Base-by-base conservation (phyloP, 1,284 basidiomycete genomes). In the Trametes pubescens region DNA sequence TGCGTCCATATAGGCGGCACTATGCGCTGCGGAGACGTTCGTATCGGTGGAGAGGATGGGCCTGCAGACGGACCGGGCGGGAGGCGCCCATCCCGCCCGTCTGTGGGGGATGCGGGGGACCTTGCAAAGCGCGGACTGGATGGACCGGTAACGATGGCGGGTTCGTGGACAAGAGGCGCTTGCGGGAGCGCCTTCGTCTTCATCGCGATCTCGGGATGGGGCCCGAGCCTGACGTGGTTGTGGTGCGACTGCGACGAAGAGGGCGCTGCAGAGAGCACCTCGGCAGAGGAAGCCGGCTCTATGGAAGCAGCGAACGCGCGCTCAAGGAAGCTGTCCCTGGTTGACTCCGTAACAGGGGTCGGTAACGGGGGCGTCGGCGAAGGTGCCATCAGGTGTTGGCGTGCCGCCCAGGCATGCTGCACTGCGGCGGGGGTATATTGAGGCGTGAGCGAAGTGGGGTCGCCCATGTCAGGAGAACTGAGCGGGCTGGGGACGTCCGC, bases 231-330 rank as follows among this genome's bases (percentile, higher is more conserved):
- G 46, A 69, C 60, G 22, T 61, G 71, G 1, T 62, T 57, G n/a
- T 64, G 69, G 46, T 75, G 74, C 6, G 72, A 71, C 54, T 73
- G 70, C 0, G 73, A 72, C 0, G 72, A 72, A 16, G 71, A 59
- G 1, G 67, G 56, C 13, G 61, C 65, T 8, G 64, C 46, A 22
- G 65, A 60, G 16, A 65, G 32, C 3, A 53, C 61, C 38, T 73
- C 72, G 1, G 55, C 64, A 0, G 72, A 73, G 9, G 65, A 69
- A 4, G 69, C 67, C 2, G 68, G 65, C 47, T 72, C 69, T 2
- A 70, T 58, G 0, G 64, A 61, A 10, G 64, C 58, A 1, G 68
- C 59, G 51, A 76, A 76, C 14, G 69, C 74, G 10, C 73, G 69
- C 14, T 65, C 65, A n/a, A 75, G 64, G 57, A 75, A 72, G 57